Evolutionary conservation across 2,329 filamentous ascomycete species (phyloP), one percentile per base, ranked within the genome.

Genomic region (Lachnellula suecica): DNA sequence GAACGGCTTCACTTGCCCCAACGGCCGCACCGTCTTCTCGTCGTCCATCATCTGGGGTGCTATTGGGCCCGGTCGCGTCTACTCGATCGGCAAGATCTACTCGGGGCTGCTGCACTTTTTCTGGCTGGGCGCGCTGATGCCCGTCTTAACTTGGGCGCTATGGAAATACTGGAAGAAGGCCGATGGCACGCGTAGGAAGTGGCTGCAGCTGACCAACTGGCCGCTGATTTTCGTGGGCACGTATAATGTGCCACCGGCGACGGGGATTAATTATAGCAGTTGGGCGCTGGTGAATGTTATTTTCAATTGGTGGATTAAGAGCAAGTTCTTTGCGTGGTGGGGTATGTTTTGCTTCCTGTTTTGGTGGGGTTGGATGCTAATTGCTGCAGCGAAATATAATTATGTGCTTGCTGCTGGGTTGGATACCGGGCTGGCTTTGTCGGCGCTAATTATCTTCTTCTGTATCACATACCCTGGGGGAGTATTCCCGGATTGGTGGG

Each of bases 371-470:
- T 10, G 34, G n/a, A 9, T 17, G n/a, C 34, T 37, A 17, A 37
- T n/a, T 10, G 6, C 5, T n/a, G 5, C 7, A 37, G 34, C 34
- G 34, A 83, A 85, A 67, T 89, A 88, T 73, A 90, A 90, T 72
- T 90, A 89, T 66, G 78, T 89, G 64, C 82, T 84, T 1, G 88
- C 85, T 19, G 86, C 86, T 0, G 87, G 83, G 1, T 73, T 90
- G 25, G 87, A 89, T 66, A 81, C 81, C 47, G 87, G 86, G 7
- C 74, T 89, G 8, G 81, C 84, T 13, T 66, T 89, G 15, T 79
- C 77, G 27, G 87, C 85, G 0, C 78, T 90, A 25, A 68, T 89
- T 53, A 85, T 89, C 53, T 88, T 89, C 17, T 37, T 37, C 15
- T 73, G 81, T 88, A 62, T 77, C 82, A 1, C 71, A 89, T 23